Evolutionary conservation across 352 stramenopile genomes (phyloP), one percentile per base, ranked within the genome.

Genomic region (Phytophthora sojae): DNA sequence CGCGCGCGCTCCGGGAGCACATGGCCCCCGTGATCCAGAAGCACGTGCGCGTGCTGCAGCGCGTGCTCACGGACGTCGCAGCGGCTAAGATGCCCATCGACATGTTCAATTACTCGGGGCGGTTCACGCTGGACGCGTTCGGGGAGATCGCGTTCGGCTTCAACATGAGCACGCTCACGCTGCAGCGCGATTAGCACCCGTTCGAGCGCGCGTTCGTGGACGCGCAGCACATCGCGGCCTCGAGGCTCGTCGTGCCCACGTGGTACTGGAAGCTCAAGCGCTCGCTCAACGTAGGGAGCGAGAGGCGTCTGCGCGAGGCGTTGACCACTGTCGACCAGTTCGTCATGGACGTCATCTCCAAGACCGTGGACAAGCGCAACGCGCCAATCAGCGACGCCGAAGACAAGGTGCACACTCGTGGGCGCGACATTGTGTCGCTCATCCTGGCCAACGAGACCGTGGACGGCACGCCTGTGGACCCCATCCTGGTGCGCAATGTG

Each of bases 401-500:
- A 3, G 54, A 44, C 21, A 69, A 72, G 57, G 30, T 12, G 30
- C 21, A 15, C 12, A 12, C 4, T 1, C 47, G 11, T 11, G 69
- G 47, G 17, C 57, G 52, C 35, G 68, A 80, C 54, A 75, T 80
- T n/a, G 55, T 82, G 19, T 80, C 75, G 1, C 61, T 82, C 15
- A 67, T 82, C 26, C 55, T 82, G 1, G 64, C 59, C 3, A 75
- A 67, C 32, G 63, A 75, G 44, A 61, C 62, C 8, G 52, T 67
- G 2, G 71, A 85, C n/a, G 61, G 53, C 3, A 67, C 77, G 37
- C 51, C 56, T 0, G 61, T 81, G 17, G 64, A 81, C 37, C 50
- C 74, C 4, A 69, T 76, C 23, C 55, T 83, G 7, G 55, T 95
- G 6, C 83, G 86, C 21, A 81, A 92, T 63, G 72, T 96, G 9